Base-by-base conservation (phyloP, 2,329 filamentous ascomycete genomes). In the Triangularia setosa region DNA sequence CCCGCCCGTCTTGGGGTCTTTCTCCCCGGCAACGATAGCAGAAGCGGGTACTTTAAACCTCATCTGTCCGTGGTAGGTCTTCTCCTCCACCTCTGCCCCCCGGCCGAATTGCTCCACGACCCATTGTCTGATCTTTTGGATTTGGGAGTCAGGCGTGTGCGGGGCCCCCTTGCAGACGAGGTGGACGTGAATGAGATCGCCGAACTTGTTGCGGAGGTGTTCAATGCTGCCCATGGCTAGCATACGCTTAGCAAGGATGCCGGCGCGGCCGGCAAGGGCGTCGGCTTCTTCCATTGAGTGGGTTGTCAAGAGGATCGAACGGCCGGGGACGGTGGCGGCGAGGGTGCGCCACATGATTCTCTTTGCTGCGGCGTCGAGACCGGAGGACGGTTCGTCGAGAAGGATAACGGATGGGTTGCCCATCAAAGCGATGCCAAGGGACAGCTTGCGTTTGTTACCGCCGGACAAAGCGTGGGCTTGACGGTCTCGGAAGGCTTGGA, bases 261-360 rank as follows among this genome's bases (percentile, higher is more conserved):
- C 94, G 0, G 90, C 92, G 1, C 92, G 84, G 28, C 87, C 87
- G 0, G 93, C 93, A 2, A 98, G 82, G 0, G 93, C 93, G 72
- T 96, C 92, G 0, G 93, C 94, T 77, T 97, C 94, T 75, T 97
- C 93, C 93, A 97, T 97, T 58, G 87, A 91, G 75, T 98, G 94
- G 0, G 94, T 97, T 0, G 94, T 97, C 18, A 98, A 83, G 1
- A 98, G 81, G 16, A 97, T 86, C 0, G 89, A 91, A n/a, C 93
- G 85, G 0, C 92, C 92, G 0, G 87, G 84, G 0, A 90, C 88
- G 3, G 93, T 88, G 1, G 87, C 84, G 3, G 86, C 85, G 0
- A 97, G 81, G 0, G 93, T 96, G 63, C 87, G 87, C 94, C 94
- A 97, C 91, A 98, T 96, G 69, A 96, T 85, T 52, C 94, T 86